These are phyloP conservation scores for Plasmodium inui DNA, from an alignment of 169 alveolate genomes.

Conservation along the genomic window DNA sequence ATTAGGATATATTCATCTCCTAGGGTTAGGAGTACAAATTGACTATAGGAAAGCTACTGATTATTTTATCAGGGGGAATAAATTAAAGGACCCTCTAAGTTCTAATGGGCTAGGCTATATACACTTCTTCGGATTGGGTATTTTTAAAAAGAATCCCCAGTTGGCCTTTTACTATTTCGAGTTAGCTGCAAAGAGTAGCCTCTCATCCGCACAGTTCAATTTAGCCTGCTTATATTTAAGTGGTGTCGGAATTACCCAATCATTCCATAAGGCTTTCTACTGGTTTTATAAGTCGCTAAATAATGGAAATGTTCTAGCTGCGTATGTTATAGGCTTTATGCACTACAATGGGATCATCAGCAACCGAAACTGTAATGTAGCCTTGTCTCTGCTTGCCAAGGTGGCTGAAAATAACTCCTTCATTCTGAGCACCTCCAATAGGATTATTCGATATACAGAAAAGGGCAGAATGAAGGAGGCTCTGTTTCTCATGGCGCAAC, in stretches of 20 bases:
- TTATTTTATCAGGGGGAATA: constrained; percentile 58
- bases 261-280: constrained; percentile 52
- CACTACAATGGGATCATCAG: constrained; percentile 60
- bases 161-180: constrained; percentile 73
- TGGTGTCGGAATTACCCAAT: constrained; percentile 54
- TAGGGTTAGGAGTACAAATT: constrained; percentile 59
- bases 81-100: constrained; percentile 68
- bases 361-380: constrained; percentile 43
- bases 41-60: constrained; percentile 39
- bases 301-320: constrained; percentile 67
- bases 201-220: constrained; percentile 67
- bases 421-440: constrained; percentile 50
- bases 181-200: constrained; percentile 40
- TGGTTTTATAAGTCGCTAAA: constrained; percentile 65
- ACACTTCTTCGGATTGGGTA: constrained; percentile 67
- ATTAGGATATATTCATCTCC: constrained; percentile 41
- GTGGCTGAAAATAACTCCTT: constrained; percentile 61
- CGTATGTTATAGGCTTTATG: constrained; percentile 56
- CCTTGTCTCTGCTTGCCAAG: constrained; percentile 48
- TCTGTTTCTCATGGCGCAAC: constrained; percentile 47
- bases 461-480: constrained; percentile 68
- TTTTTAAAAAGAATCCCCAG: constrained; percentile 21
- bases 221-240: constrained; percentile 60
- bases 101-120: constrained; percentile 68
- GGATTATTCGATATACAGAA: constrained; percentile 60